A percentile compares a stretch with the other conserved stretches of the same genome.
Evolutionary conservation across 1,139 yeast species (phyloP).

Genomic region (Yamadazyma pseudoaaseri): DNA sequence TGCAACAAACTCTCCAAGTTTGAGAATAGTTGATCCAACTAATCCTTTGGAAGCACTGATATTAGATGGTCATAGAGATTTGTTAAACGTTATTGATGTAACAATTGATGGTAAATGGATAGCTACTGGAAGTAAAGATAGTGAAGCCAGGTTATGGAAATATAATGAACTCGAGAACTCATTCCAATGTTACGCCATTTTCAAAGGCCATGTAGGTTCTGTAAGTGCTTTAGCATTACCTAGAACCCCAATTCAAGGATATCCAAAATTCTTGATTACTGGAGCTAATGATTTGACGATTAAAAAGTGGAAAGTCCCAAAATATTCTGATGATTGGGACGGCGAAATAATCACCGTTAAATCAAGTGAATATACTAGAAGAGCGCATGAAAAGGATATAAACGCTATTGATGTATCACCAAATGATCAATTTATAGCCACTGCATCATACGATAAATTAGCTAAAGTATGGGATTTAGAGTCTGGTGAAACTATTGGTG

Average conservation of each 20-base stretch:
- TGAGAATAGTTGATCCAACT: slow-evolving; percentile 63
- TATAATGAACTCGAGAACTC: slow-evolving; percentile 39
- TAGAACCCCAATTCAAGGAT: slow-evolving; percentile 45
- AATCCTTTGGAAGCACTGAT: slow-evolving; percentile 62
- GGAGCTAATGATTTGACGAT: slow-evolving; percentile 89
- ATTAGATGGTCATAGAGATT: slow-evolving; percentile 80
- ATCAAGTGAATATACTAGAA: slow-evolving; percentile 78
- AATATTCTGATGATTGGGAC: slow-evolving; percentile 18
- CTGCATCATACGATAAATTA: slow-evolving; percentile 94
- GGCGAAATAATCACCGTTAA: slow-evolving; percentile 28
- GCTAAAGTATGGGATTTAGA: slow-evolving; percentile 86
- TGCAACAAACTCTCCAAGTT: slow-evolving; percentile 93
- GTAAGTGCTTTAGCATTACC: slow-evolving; percentile 83
- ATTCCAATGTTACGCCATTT: slow-evolving; percentile 59
- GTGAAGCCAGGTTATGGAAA: slow-evolving; percentile 81
- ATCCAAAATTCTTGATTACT: slow-evolving; percentile 75
- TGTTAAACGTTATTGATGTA: slow-evolving; percentile 77
- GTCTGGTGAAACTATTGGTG: slow-evolving; percentile 80
- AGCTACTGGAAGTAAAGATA: slow-evolving; percentile 92
- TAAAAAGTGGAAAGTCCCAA: slow-evolving; percentile 83
- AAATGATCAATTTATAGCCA: slow-evolving; percentile 82
- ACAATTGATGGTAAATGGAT: slow-evolving; percentile 83
- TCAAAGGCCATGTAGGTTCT: slow-evolving; percentile 84
- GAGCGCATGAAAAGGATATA: slow-evolving; percentile 96
- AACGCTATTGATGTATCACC: slow-evolving; percentile 87